phyloP scores from a whole-genome alignment of 306 rosid species.

The Fragaria vesca region DNA sequence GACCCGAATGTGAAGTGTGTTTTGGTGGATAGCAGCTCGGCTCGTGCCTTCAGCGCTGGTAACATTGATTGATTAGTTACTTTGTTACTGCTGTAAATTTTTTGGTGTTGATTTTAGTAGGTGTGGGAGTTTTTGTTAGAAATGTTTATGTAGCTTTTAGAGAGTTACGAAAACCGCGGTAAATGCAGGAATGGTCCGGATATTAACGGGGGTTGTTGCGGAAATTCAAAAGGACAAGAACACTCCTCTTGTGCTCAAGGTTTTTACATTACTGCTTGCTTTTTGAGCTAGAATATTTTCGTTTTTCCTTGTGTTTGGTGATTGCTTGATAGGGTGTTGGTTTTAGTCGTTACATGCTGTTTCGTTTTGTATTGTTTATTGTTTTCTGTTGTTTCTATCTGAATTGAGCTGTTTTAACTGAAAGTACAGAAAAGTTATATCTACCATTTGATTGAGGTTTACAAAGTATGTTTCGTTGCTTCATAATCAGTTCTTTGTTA shows the following conservation, averaged over 20 bases:
- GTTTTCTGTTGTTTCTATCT: conserved; percentile 7
- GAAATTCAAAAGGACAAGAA: conserved; percentile 89
- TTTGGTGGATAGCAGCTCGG: conserved; percentile 76
- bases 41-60: conserved; percentile 97
- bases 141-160: not conserved
- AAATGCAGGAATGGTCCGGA: conserved; percentile 87
- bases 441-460: not conserved
- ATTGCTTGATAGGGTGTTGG: conserved; percentile 24
- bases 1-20: conserved; percentile 88
- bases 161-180: conserved; percentile 59
- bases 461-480: conserved; percentile 18
- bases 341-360: not conserved
- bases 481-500: conserved; percentile 15
- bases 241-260: conserved; percentile 97
- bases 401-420: not conserved
- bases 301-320: conserved; percentile 21
- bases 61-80: conserved; percentile 17
- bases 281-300: conserved; percentile 26
- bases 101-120: not conserved
- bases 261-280: conserved; percentile 44
- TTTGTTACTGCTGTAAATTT: not conserved
- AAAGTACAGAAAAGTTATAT: not conserved
- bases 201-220: conserved; percentile 99
- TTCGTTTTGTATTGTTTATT: conserved; percentile 23
- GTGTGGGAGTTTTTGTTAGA: not conserved